These are phyloP conservation scores for Carex arenaria DNA, from an alignment of 202 grass and related monocot genomes.

Conservation along the genomic window DNA sequence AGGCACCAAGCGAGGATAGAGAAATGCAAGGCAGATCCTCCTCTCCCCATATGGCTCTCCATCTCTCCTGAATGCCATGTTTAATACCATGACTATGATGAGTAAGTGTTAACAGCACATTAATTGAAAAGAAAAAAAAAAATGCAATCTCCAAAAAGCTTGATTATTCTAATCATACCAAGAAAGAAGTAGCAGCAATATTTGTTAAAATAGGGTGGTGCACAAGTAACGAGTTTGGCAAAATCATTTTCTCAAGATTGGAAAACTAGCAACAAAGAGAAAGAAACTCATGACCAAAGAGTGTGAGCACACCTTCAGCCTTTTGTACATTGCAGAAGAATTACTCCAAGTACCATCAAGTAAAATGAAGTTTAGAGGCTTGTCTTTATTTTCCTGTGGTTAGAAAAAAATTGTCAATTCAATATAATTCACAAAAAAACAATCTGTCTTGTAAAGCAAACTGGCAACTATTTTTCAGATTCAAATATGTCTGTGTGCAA, in stretches of 20 bases:
- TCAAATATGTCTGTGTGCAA: neutral
- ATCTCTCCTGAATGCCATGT: conserved; percentile 61
- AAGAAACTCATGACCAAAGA: neutral
- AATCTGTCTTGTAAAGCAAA: neutral
- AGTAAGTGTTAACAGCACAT: neutral
- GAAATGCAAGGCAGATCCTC: conserved; percentile 78
- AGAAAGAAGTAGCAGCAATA: neutral
- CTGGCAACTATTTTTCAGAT: neutral
- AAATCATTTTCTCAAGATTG: neutral
- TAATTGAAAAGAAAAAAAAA: neutral
- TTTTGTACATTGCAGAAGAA: conserved; percentile 87
- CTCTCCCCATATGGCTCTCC: conserved; percentile 48
- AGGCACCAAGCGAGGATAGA: conserved; percentile 56
- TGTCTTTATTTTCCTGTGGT: conserved; percentile 36
- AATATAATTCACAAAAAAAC: conserved; percentile 2
- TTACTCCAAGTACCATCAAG: conserved; percentile 99
- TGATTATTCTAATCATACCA: neutral
- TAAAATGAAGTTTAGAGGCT: conserved; percentile 75
- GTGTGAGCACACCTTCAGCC: conserved; percentile 58
- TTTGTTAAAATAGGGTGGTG: neutral
- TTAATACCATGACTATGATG: neutral
- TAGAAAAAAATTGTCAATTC: conserved; percentile 24
- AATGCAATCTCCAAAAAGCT: neutral
- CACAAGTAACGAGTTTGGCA: neutral
- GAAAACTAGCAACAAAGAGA: neutral